Evolutionary conservation across 768 basidiomycete genomes (phyloP), one percentile per base, ranked within the genome.

Genomic region (Russula virescens): DNA sequence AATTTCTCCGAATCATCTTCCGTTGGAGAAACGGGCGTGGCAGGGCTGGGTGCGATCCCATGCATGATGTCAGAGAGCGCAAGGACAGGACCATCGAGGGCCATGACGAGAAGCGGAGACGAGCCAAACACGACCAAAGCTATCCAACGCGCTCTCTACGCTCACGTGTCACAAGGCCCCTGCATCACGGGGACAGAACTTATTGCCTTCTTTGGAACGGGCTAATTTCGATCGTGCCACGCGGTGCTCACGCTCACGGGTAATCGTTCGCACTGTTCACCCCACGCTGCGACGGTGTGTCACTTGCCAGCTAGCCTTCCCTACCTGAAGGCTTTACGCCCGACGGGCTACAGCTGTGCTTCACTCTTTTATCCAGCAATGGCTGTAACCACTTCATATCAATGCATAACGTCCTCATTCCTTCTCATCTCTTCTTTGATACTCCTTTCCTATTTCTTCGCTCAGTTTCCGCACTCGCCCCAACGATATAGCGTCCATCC

Each of bases 391-490:
- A 67, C 66, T 35, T 63, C 71, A 52, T 68, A 72, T 65, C 73
- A 73, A 28, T 74, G 73, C 70, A 69, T 85, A 59, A 79, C 82
- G 0, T 75, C 83, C 34, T 76, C 81, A 2, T 77, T 90, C 35
- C 75, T 89, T 60, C 70, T 86, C 16, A 69, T 89, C 6, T 84
- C 85, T 0, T 82, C 86, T 18, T 71, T 88, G 28, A 75, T 88
- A 49, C 75, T 89, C 54, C 75, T 79, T 4, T 74, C 79, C 3
- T 89, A 87, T 71, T 75, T 89, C 68, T 74, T 88, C 65, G 79
- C 85, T 9, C 79, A 81, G 0, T 90, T 90, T 69, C 88, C 89
- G 2, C 75, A 77, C 58, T 81, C 85, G 0, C 86, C 85, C 0
- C 74, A 74, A 28, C 75, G 80, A 0, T 73, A 83, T 3, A 67